These are phyloP conservation scores for Paraphoma sp. DNA, from an alignment of 2,329 filamentous ascomycete species.

Conservation along the genomic window DNA sequence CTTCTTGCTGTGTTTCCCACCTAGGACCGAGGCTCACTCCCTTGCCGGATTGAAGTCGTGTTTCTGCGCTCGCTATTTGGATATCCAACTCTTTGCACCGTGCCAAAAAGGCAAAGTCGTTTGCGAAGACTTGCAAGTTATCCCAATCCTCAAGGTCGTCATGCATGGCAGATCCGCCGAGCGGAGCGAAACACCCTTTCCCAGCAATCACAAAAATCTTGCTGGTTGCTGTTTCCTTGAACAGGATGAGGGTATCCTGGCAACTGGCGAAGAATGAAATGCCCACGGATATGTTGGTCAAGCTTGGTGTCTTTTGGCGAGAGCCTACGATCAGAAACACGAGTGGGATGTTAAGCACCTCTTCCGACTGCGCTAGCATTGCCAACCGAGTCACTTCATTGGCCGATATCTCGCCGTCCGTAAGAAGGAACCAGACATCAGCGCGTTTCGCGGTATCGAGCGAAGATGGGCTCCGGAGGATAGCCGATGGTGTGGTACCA, in stretches of 20 bases:
- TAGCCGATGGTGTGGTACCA: slow-evolving; percentile 25
- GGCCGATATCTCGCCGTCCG: slow-evolving; percentile 38
- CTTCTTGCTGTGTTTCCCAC: slow-evolving; percentile 27
- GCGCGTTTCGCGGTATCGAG: slow-evolving; percentile 25
- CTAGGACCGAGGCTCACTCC: slow-evolving; percentile 26
- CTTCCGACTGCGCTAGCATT: slow-evolving; percentile 19
- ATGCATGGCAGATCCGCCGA: slow-evolving; percentile 19
- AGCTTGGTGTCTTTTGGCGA: slow-evolving; percentile 21
- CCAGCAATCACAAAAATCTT: slow-evolving; percentile 36
- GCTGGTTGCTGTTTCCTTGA: slow-evolving; percentile 32
- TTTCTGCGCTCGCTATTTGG: slow-evolving; percentile 19
- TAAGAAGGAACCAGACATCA: slow-evolving; percentile 42
- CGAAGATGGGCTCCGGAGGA: slow-evolving; percentile 24
- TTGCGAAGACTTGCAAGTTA: slow-evolving; percentile 19
- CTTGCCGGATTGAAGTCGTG: slow-evolving; percentile 10
- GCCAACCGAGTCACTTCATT: slow-evolving; percentile 28
- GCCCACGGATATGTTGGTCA: slow-evolving; percentile 40
- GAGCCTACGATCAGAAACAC: slow-evolving; percentile 32
- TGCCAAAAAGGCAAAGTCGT: slow-evolving; percentile 24
- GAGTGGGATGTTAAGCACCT: slow-evolving; percentile 27
- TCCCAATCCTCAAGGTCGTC: slow-evolving; percentile 30
- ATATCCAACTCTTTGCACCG: slow-evolving; percentile 22
- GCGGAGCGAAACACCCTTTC: slow-evolving; percentile 38
- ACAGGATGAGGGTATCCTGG: slow-evolving; percentile 38
- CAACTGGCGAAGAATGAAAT: slow-evolving; percentile 43